Evolutionary conservation across 441 rosid species (phyloP), one percentile per base, ranked within the genome.

Genomic region (Theobroma grandiflorum): DNA sequence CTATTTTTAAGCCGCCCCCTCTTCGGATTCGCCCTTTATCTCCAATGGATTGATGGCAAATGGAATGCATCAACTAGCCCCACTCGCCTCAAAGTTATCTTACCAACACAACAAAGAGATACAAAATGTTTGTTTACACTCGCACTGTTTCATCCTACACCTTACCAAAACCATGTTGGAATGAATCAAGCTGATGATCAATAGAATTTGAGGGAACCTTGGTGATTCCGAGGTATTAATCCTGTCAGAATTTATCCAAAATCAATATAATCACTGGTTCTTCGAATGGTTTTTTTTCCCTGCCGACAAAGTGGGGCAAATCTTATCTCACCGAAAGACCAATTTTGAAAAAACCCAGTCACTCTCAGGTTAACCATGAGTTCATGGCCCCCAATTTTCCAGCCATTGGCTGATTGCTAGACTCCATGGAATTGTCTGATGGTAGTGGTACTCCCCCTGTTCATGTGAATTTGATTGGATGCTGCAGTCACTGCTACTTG

Each of bases 271-370:
- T 42, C 7, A 42, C 3, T 42, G 45, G 45, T 8, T 42, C 45
- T 42, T 42, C 7, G 2, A 0, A 43, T 26, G 31, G 31, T 26
- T 26, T 26, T 26, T 26, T 26, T 26, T 26, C 6, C 63, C 45
- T 8, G 38, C 50, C 33, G 50, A 66, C 14, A n/a, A 40, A 40
- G 50, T 66, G 9, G n/a, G 5, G 18, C 26, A 66, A 66, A n/a
- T 43, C 37, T 20, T 67, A 40, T 40, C 14, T 22, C 72, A 69
- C 57, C 74, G 74, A 71, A 71, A 14, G 38, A 71, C 7, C 11
- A 20, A 26, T 0, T 22, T 15, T 26, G 5, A 7, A 12, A 53
- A 53, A 15, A 2, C 20, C 33, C 12, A 7, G 20, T 47, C 58
- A 20, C 16, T 8, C 7, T 77, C 33, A 6, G 1, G 16, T 20